Base-by-base conservation (phyloP, 257 asterid genomes). In the Cynanchum wilfordii region DNA sequence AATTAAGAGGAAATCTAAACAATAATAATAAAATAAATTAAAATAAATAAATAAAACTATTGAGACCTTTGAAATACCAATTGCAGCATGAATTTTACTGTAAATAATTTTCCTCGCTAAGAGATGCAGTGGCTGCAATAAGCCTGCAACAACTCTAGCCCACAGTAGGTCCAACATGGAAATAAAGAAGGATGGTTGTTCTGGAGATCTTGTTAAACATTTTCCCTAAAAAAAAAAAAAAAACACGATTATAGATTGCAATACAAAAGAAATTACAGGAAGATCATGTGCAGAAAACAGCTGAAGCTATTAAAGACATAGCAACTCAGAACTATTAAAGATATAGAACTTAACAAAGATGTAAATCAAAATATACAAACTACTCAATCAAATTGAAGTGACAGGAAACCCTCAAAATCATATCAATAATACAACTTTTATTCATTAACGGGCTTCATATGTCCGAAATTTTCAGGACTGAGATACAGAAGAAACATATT, bases 31-130 rank as follows among this genome's bases (percentile, higher is more conserved):
- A 11, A 57, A 56, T 9, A 42, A 54, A 10, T 56, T 16, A 47
- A 75, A 13, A 15, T 38, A 65, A 12, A 42, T 42, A 42, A 42
- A 10, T 42, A 42, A 56, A 27, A 70, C 54, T 20, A 72, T 40
- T 78, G 81, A 13, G 59, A 93, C 97, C 98, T 93, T 93, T 74
- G 93, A 93, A 74, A 93, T 88, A 40, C 97, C 96, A 73, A 93
- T 79, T 16, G 89, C 78, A 25, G 93, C 74, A 56, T 86, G 93
- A 73, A 93, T 89, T 82, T 93, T 93, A 66, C 85, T 80, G 78
- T 93, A 93, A 63, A 93, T 86, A 69, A 89, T 74, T 86, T 85
- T 89, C 83, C 83, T 87, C 20, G 98, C 98, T 76, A 93, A 77
- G 73, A 76, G n/a, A 85, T 93, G 98, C 64, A 93, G 64, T 40